Base-by-base conservation (phyloP, 116 monocot species). In the Cymodocea nodosa region DNA sequence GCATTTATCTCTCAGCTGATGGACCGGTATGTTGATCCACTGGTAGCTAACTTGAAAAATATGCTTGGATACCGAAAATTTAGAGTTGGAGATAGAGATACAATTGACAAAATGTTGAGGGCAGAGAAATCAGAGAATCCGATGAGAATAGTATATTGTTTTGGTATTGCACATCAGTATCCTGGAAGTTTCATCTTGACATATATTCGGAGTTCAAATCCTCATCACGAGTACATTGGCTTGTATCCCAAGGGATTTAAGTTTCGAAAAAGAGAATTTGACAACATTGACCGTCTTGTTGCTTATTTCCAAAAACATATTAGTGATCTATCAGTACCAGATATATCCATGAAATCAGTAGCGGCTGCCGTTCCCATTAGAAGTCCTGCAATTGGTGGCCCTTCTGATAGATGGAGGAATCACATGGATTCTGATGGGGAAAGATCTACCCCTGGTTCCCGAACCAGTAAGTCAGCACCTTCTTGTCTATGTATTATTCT, bases 21-120 rank as follows among this genome's bases (percentile, higher is more conserved):
- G 82, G 85, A 98, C 68, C 79, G 89, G 63, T 98, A 98, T 75
- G 92, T 98, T 35, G 98, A 89, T 75, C 98, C 98, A 15, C 76
- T 98, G 70, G 89, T 98, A 35, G 52, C 70, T 35, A 70, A 86
- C 67, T 71, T 98, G 82, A 91, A 89, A 71, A 84, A 54, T 68
- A 85, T 98, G 91, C 83, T 88, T 70, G 65, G 66, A 30, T 92
- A 98, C 20, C 88, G 92, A 20, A 98, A 92, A 66, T 98, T 98
- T 75, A 79, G 75, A 60, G 70, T 58, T 49, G 98, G 98, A 10
- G 70, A 64, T 30, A 91, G 86, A 71, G 23, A 52, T 11, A 82
- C 88, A 69, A 66, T 91, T 53, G 92, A 91, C 64, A 85, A 84
- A 12, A 58, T 74, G 12, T 67, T 98, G 25, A 85, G 66, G 71